Conservation (phyloP, 2,329 filamentous ascomycete genomes). For the Gyromitra esculenta region DNA sequence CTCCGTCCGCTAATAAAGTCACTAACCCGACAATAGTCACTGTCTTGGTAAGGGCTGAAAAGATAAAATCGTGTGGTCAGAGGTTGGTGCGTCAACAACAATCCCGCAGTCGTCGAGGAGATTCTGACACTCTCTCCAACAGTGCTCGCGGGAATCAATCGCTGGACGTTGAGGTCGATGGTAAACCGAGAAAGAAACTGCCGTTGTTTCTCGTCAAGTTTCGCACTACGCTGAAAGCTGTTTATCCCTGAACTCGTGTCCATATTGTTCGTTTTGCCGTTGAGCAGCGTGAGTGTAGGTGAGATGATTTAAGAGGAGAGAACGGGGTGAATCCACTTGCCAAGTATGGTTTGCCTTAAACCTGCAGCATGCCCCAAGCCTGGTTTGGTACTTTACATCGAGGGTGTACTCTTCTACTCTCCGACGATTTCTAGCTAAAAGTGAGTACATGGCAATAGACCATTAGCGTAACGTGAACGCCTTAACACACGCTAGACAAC, state of each 20-base stretch:
- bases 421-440: no score
- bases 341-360: neutral
- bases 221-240: neutral
- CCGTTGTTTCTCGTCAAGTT: neutral
- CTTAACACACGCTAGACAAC: no score
- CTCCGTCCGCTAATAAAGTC: neutral
- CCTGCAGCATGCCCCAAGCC: neutral
- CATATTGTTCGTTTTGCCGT: slow-evolving; percentile 1
- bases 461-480: no score
- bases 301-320: neutral
- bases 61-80: neutral
- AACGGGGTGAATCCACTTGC: neutral
- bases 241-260: neutral
- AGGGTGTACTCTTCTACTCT: no score
- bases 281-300: neutral
- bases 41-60: neutral
- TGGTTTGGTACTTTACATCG: neutral
- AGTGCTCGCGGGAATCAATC: neutral
- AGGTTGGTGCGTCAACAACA: neutral
- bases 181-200: neutral
- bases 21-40: neutral
- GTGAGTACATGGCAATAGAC: no score
- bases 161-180: neutral
- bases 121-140: neutral
- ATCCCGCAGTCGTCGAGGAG: neutral